A percentile compares a stretch with the other conserved stretches of the same genome.
Evolutionary conservation across 805 yeast genomes (phyloP).

Genomic region (Torulaspora maleeae): DNA sequence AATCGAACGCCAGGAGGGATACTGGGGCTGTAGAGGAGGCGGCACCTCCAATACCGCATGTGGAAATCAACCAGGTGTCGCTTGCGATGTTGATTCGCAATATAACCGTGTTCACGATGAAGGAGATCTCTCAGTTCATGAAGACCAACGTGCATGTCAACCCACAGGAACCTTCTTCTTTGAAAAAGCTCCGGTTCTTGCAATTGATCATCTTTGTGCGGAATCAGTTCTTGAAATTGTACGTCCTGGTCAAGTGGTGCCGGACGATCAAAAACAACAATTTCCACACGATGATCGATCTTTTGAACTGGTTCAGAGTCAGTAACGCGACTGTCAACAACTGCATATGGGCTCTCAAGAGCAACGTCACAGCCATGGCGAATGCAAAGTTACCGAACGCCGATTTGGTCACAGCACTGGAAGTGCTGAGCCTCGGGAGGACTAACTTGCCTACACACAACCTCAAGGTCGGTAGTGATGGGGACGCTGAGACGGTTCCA

Average conservation of each 20-base stretch:
- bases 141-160: constrained; percentile 29
- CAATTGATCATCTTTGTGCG: constrained; percentile 66
- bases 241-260: constrained; percentile 84
- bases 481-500: constrained; percentile 7
- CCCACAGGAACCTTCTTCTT: constrained; percentile 30
- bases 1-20: not conserved
- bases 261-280: constrained; percentile 60
- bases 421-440: constrained; percentile 71
- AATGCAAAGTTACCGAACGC: constrained; percentile 92
- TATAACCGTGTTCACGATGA: constrained; percentile 31
- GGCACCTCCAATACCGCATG: constrained; percentile 34
- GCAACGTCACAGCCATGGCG: constrained; percentile 52
- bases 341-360: constrained; percentile 62
- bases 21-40: not conserved
- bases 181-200: constrained; percentile 64
- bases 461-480: constrained; percentile 40
- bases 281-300: constrained; percentile 72
- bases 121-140: constrained; percentile 34
- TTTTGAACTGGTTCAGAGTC: constrained; percentile 79
- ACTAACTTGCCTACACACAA: constrained; percentile 69
- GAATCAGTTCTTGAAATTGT: constrained; percentile 77
- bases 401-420: constrained; percentile 80
- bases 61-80: constrained; percentile 35
- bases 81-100: constrained; percentile 32
- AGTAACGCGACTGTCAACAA: constrained; percentile 67